phyloP scores from a whole-genome alignment of 2,329 filamentous ascomycete genomes.

The Diplocarpon mali region DNA sequence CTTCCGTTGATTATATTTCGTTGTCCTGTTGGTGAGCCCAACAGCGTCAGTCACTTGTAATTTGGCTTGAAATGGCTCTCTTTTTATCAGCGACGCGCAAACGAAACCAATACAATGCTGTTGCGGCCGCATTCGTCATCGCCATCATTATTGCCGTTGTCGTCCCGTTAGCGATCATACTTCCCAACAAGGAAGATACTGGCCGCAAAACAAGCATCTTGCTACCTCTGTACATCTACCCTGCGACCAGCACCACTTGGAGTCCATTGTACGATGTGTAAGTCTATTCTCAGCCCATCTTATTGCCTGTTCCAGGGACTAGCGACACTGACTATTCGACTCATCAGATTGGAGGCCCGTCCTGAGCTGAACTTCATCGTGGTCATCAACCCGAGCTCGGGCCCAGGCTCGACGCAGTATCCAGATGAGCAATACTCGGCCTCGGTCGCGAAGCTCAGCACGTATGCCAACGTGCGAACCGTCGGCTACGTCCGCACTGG shows the following conservation, averaged over 20 bases:
- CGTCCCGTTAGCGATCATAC: constrained; percentile 7
- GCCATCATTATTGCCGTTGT: constrained; percentile 6
- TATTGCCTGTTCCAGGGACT: neutral
- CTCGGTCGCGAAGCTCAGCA: constrained; percentile 27
- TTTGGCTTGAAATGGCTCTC: neutral
- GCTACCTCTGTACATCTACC: constrained; percentile 21
- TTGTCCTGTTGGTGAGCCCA: no score
- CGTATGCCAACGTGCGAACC: constrained; percentile 28
- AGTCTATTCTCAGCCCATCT: neutral
- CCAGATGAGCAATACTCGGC: constrained; percentile 27
- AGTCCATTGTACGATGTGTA: constrained; percentile 16
- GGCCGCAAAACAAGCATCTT: constrained; percentile 7
- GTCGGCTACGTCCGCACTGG: constrained; percentile 31
- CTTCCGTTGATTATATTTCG: no score
- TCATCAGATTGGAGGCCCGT: constrained; percentile 10
- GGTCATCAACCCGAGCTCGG: constrained; percentile 22
- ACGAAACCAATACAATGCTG: neutral
- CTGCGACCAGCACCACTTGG: constrained; percentile 12
- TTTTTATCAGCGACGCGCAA: neutral
- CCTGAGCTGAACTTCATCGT: constrained; percentile 19
- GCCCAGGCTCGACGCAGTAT: constrained; percentile 25
- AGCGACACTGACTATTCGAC: neutral
- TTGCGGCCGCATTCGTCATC: neutral
- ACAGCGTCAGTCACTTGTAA: no score
- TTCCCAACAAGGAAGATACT: constrained; percentile 1